Percentiles rank a stretch among this genome's conserved stretches.
Evolutionary conservation across 495 filamentous ascomycete genomes (phyloP).

Genomic region (Podospora comata): DNA sequence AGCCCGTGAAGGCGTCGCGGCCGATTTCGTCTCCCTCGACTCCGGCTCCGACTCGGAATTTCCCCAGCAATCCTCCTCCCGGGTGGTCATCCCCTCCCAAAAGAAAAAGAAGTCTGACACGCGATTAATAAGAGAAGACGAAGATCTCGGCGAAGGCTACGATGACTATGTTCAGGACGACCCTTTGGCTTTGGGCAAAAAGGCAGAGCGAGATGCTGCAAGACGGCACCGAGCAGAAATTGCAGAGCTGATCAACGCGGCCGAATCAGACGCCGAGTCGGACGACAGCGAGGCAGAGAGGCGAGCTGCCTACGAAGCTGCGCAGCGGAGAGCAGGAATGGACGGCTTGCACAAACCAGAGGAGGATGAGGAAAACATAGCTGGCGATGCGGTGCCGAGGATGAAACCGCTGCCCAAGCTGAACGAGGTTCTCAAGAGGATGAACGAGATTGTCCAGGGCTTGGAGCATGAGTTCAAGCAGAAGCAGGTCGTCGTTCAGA

Average conservation of each 20-base stretch:
- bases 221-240: constrained; percentile 69
- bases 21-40: constrained; percentile 76
- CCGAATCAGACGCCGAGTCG: constrained; percentile 61
- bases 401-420: constrained; percentile 58
- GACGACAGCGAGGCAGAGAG: constrained; percentile 80
- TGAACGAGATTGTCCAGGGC: constrained; percentile 39
- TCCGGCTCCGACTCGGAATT: constrained; percentile 47
- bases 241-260: constrained; percentile 77
- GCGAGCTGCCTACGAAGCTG: constrained; percentile 79
- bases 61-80: constrained; percentile 3
- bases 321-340: constrained; percentile 80
- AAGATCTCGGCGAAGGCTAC: constrained; percentile 92
- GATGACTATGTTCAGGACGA: constrained; percentile 90
- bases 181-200: constrained; percentile 69
- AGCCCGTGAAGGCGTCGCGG: constrained; percentile 54
- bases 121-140: constrained; percentile 80
- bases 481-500: constrained; percentile 32
- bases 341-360: constrained; percentile 54
- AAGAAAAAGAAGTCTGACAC: constrained; percentile 60
- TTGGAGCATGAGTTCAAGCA: constrained; percentile 34
- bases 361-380: constrained; percentile 26
- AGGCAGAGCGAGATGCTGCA: constrained; percentile 73
- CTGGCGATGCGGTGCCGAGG: constrained; percentile 42
- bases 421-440: constrained; percentile 45
- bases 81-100: constrained; percentile 33